Conservation (phyloP, 495 filamentous ascomycete genomes). For the Tuber indicum region DNA sequence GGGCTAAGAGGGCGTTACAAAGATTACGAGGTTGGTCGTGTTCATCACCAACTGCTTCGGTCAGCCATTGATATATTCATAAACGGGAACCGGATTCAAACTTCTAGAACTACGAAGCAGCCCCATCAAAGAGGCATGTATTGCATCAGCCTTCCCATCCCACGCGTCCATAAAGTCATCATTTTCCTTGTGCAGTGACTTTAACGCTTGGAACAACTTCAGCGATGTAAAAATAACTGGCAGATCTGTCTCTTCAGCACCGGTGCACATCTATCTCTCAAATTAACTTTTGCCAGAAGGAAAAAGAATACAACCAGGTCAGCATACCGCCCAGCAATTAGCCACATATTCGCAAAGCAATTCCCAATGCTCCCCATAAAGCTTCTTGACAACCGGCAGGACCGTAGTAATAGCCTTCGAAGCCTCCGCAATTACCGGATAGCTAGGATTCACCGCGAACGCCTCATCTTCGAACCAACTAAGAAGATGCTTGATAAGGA, state of each 20-base stretch:
- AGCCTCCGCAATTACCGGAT: conserved; percentile 54
- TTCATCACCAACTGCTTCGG: conserved; percentile 43
- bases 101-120: conserved; percentile 50
- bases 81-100: not conserved
- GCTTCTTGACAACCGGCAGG: conserved; percentile 62
- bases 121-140: conserved; percentile 56
- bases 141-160: conserved; percentile 47
- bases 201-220: conserved; percentile 59
- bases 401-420: conserved; percentile 59
- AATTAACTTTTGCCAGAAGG: not conserved
- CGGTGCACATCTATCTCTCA: conserved; percentile 18
- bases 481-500: conserved; percentile 71
- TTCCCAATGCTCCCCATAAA: conserved; percentile 84
- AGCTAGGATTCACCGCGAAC: conserved; percentile 43
- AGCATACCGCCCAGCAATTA: conserved; percentile 22
- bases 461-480: conserved; percentile 59
- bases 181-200: conserved; percentile 54
- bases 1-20: conserved; percentile 36
- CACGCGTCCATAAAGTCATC: conserved; percentile 79
- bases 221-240: conserved; percentile 52
- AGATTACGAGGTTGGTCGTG: conserved; percentile 56
- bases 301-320: not conserved
- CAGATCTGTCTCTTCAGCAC: conserved; percentile 20
- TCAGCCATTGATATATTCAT: not conserved
- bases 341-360: conserved; percentile 49